Percentiles rank a stretch among this genome's conserved stretches.
Evolutionary conservation across 1,284 basidiomycete genomes (phyloP).

Genomic region (Takashimella koratensis): DNA sequence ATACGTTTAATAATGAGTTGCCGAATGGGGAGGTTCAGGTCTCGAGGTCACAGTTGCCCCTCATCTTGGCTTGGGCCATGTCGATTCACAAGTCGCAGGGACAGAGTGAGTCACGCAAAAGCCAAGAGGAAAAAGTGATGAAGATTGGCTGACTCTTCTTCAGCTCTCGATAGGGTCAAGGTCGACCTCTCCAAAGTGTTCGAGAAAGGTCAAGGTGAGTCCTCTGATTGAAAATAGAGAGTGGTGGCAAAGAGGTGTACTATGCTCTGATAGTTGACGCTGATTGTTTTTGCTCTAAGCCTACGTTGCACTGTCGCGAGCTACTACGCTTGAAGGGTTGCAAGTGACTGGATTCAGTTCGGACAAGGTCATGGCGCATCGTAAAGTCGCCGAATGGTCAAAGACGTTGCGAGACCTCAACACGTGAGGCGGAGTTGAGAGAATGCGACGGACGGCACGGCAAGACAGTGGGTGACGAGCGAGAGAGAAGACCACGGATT

Average conservation of each 20-base stretch:
- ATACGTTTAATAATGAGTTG: constrained; percentile 79
- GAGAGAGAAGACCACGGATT: too few relatives aligned
- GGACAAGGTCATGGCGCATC: constrained; percentile 69
- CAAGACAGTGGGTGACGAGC: background rate
- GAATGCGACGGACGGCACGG: background rate
- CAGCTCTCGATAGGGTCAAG: constrained; percentile 47
- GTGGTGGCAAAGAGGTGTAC: too few relatives aligned
- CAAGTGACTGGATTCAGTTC: constrained; percentile 85
- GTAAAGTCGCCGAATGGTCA: constrained; percentile 46
- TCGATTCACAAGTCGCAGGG: constrained; percentile 94
- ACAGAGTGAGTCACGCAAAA: constrained; percentile 55
- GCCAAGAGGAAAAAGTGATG: background rate
- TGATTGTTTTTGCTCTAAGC: constrained; percentile 60
- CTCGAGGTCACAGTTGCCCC: constrained; percentile 66
- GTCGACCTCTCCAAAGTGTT: constrained; percentile 56
- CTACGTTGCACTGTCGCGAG: constrained; percentile 93
- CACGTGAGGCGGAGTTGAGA: constrained; percentile 1
- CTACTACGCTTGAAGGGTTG: constrained; percentile 83
- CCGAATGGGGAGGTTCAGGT: constrained; percentile 78
- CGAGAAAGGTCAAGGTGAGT: constrained; percentile 67
- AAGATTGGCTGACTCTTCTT: constrained; percentile 6
- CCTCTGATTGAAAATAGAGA: too few relatives aligned
- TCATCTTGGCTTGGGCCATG: constrained; percentile 90
- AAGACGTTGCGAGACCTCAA: constrained; percentile 26
- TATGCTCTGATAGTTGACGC: background rate